Evolutionary conservation across 2,329 filamentous ascomycete species (phyloP), one percentile per base, ranked within the genome.

Genomic region (Albophoma yamanashiensis): DNA sequence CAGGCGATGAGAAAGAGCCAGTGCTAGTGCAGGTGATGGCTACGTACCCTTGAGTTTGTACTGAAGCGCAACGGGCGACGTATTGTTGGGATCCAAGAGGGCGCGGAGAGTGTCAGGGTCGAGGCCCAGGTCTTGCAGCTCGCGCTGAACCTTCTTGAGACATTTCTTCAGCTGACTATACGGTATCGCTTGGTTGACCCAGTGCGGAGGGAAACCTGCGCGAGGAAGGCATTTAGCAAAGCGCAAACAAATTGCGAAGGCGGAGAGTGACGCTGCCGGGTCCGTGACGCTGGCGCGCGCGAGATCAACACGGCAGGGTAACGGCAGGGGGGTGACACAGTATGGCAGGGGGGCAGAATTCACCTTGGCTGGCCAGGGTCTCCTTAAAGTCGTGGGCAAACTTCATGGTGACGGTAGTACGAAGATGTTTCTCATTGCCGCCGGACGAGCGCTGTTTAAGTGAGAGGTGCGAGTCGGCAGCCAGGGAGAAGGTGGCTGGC

Each of bases 141-240:
- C 90, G 58, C 78, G 76, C 64, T 87, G 84, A 57, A 95, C 87
- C 69, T 87, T 87, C 70, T 92, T 93, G 70, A 96, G 87, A 74
- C 89, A 90, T 76, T 95, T 96, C 75, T 96, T 96, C 60, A 96
- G 82, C 72, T 91, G 84, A 53, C 87, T 83, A 71, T 96, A 96
- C 3, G 89, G 90, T 63, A 96, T 89, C 56, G 91, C 91, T 36
- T 85, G 86, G 53, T 88, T 81, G 56, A 92, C 76, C 84, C 83
- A 87, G 69, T 87, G 85, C 57, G 82, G 75, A 9, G 91, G 91
- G 70, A 91, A 96, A 64, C 83, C 88, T 79, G 58, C 22, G 50
- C 43, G 11, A 36, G 27, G 14, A 31, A 45, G 43, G 31, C 8
- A 25, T 9, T 43, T 22, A 59, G 58, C 36, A 38, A 27, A 45